Percentiles rank a stretch among this genome's conserved stretches.
Conservation (phyloP, 225 moss, liverwort and hornwort genomes). For the Lunularia cruciata region DNA sequence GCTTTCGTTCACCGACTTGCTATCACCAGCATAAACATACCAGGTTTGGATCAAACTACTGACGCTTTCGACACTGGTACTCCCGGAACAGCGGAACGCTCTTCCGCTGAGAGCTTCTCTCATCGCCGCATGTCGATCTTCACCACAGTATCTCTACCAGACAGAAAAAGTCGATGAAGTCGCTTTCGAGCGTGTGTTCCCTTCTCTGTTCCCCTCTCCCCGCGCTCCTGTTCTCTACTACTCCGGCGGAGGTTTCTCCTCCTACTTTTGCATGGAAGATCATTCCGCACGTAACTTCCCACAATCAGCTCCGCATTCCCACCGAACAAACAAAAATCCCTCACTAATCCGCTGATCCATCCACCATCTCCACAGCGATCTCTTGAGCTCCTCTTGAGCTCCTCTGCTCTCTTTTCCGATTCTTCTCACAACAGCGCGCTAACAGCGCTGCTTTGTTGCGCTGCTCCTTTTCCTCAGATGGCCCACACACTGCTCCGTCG, state of each 20-base stretch:
- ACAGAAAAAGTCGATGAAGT: neutral
- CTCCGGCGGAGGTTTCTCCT: neutral
- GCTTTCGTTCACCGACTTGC: too few relatives aligned
- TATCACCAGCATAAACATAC: too few relatives aligned
- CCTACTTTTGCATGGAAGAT: neutral
- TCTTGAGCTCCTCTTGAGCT: neutral
- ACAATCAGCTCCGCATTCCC: neutral
- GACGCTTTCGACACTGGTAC: neutral
- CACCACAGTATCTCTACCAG: neutral
- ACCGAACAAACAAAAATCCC: neutral
- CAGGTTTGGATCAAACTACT: neutral
- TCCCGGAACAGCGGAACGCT: neutral
- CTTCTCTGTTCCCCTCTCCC: too few relatives aligned
- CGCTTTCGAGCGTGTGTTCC: too few relatives aligned
- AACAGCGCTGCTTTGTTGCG: neutral
- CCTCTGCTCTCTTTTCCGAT: neutral
- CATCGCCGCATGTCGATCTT: neutral
- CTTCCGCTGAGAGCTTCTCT: neutral
- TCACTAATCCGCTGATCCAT: neutral
- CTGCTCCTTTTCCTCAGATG: neutral
- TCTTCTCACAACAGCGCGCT: too few relatives aligned
- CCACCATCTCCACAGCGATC: neutral
- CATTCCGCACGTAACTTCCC: neutral
- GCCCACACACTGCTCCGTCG: neutral
- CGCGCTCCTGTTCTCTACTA: neutral